A percentile compares a stretch with the other conserved stretches of the same genome.
Conservation (phyloP, 352 stramenopile genomes). For the Halophytophthora batemanensis region DNA sequence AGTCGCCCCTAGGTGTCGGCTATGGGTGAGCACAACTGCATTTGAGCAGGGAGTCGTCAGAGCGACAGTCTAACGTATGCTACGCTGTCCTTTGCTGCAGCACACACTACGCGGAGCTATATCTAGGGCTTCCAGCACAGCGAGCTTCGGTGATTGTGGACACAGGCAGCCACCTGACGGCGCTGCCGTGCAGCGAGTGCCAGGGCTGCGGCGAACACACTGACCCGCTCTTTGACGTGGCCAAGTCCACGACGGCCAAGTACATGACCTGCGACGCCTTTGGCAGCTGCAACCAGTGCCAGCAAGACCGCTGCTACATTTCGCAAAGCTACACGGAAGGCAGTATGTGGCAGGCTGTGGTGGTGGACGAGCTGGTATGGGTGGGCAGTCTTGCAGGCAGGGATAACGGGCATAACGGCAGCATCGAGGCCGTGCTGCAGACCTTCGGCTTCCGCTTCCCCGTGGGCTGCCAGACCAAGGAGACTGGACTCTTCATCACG, state of each 20-base stretch:
- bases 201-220: conserved; percentile 68
- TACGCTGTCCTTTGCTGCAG: conserved; percentile 21
- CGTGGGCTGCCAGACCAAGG: conserved; percentile 76
- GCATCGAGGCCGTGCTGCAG: conserved; percentile 42
- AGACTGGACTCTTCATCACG: conserved; percentile 82
- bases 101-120: conserved; percentile 83
- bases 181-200: conserved; percentile 70
- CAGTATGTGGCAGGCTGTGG: conserved; percentile 81
- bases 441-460: conserved; percentile 74
- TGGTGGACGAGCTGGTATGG: conserved; percentile 81
- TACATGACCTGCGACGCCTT: conserved; percentile 65
- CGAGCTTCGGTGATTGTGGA: conserved; percentile 85
- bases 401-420: conserved; percentile 15
- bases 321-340: conserved; percentile 86
- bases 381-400: conserved; percentile 57
- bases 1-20: conserved; percentile 65
- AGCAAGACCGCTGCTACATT: conserved; percentile 66
- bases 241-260: conserved; percentile 73
- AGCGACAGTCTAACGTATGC: conserved; percentile 3
- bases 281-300: conserved; percentile 46
- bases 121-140: conserved; percentile 74
- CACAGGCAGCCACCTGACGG: conserved; percentile 79
- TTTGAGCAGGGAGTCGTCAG: neutral
- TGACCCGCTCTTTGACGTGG: conserved; percentile 66
- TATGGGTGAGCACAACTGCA: conserved; percentile 36